Base-by-base conservation (phyloP, 108 stramenopile genomes). In the Nitzschia sp. region DNA sequence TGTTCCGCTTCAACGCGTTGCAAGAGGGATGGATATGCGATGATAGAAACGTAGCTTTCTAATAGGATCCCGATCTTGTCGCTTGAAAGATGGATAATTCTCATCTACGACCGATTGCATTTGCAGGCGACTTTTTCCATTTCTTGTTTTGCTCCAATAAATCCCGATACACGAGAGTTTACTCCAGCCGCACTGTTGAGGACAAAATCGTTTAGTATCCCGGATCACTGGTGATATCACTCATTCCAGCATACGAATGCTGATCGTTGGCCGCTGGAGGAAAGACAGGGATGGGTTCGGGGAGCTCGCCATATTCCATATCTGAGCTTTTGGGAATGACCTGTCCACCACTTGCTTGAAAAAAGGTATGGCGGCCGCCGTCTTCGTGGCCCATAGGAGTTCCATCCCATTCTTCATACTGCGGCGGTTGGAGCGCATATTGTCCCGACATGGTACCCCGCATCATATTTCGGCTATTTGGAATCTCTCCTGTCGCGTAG, bases 401-500 rank as follows among this genome's bases (percentile, higher is more conserved):
- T n/a, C 48, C 48, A 50, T 50, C 19, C 48, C 48, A 50, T 27
- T 29, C 31, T 11, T 29, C 41, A 23, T 44, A 26, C 16, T 38
- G 32, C 38, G 27, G 38, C 6, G 26, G 61, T 46, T 47, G 61
- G 8, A 31, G 25, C 13, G 53, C 59, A 5, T 41, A 36, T 50
- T 50, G 48, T n/a, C 16, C 4, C 8, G 9, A 4, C 4, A 9
- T 16, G 5, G 13, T 32, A 17, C 31, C 30, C 55, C 25, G 9
- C 55, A 56, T 56, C 55, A 56, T 56, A 13, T 56, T 32, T 31
- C 55, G 55, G 4, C 55, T 22, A n/a, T 56, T 26, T 13, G 55
- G 55, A 41, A 41, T 22, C 65, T 59, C 48, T 22, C 66, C 62
- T 5, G 61, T 65, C 21, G 85, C 90, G 66, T 96, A 93, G 2